Conservation (phyloP, 2,329 filamentous ascomycete species). For the Calonectria hongkongensis region DNA sequence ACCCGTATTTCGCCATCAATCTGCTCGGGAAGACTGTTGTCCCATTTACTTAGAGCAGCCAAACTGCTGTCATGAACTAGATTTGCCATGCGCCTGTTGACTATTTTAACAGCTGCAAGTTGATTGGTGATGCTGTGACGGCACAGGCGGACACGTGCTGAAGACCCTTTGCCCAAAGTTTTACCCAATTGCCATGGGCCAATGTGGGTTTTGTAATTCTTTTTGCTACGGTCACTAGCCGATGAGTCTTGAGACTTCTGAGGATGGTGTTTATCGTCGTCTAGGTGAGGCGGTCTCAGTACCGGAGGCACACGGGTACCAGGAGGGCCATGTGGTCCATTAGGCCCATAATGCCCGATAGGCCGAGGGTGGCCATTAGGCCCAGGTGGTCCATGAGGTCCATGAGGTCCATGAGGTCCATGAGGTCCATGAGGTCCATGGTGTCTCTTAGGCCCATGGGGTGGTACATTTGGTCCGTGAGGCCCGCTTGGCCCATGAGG, state of each 20-base stretch:
- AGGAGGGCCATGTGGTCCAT: constrained; percentile 31
- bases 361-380: background rate
- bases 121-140: constrained; percentile 87
- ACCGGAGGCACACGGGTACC: constrained; percentile 40
- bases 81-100: constrained; percentile 87
- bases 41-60: constrained; percentile 85
- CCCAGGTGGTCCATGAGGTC: background rate
- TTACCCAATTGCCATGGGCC: constrained; percentile 95
- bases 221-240: constrained; percentile 63
- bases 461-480: background rate
- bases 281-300: constrained; percentile 55
- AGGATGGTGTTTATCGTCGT: constrained; percentile 62
- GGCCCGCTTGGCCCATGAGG: background rate
- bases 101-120: constrained; percentile 94
- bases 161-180: constrained; percentile 92
- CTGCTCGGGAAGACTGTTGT: constrained; percentile 73
- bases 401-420: constrained; percentile 14
- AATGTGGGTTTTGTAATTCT: constrained; percentile 81
- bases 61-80: constrained; percentile 91
- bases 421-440: background rate
- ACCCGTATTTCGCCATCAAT: constrained; percentile 80
- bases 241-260: constrained; percentile 65
- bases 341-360: constrained; percentile 5
- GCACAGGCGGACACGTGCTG: constrained; percentile 89
- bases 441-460: background rate